Conservation (phyloP, 805 yeast genomes). For the Candida hispaniensis region DNA sequence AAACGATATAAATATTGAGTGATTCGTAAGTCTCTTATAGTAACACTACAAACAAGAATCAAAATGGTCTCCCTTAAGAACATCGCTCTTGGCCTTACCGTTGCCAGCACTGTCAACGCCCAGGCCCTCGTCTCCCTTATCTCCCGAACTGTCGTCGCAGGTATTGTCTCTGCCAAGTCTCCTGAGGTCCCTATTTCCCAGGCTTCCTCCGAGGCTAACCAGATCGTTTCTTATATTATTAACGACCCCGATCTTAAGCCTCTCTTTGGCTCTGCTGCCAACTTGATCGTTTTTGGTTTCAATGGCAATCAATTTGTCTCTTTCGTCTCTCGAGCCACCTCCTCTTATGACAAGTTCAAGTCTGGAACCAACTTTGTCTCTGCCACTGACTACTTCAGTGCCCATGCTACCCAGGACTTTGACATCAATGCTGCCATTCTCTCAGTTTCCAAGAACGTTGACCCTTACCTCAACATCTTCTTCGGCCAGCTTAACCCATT, state of each 20-base stretch:
- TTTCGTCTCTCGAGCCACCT: constrained; percentile 17
- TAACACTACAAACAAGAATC: no score
- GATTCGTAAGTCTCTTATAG: no score
- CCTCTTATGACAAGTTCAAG: constrained; percentile 18
- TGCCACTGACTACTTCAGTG: constrained; percentile 20
- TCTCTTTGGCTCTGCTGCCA: constrained; percentile 16
- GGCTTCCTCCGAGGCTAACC: constrained; percentile 21
- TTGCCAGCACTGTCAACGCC: constrained; percentile 16
- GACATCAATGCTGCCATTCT: constrained; percentile 23
- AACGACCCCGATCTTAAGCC: constrained; percentile 18
- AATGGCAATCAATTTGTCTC: constrained; percentile 14
- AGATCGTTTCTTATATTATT: constrained; percentile 18
- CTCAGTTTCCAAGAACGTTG: constrained; percentile 16
- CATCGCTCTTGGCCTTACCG: constrained; percentile 19
- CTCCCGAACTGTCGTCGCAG: constrained; percentile 9
- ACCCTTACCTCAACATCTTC: constrained; percentile 15
- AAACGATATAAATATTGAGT: no score
- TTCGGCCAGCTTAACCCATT: constrained; percentile 16
- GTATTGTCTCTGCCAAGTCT: constrained; percentile 13
- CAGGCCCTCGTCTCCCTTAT: constrained; percentile 14
- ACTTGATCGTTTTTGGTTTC: constrained; percentile 3
- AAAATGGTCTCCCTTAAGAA: constrained; percentile 24
- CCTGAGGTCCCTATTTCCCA: constrained; percentile 16
- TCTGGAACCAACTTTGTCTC: constrained; percentile 20
- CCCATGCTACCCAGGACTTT: constrained; percentile 20